These are phyloP conservation scores for Schoenoplectus tabernaemontani DNA, from an alignment of 202 grass and related monocot species.

Conservation along the genomic window DNA sequence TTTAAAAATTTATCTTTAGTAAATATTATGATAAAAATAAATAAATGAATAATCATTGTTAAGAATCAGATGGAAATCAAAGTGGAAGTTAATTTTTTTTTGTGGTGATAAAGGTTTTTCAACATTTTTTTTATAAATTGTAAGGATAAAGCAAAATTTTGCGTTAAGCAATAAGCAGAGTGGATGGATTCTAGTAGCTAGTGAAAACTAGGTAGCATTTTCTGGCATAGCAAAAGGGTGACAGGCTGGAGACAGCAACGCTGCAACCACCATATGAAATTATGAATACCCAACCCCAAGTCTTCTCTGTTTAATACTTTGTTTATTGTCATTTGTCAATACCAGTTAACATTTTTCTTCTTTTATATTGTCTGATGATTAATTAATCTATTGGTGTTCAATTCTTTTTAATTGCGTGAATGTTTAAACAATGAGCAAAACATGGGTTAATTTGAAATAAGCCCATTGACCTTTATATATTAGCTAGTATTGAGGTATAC, in stretches of 20 bases:
- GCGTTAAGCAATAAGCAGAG: neutral
- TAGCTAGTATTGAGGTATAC: no score
- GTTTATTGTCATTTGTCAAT: neutral
- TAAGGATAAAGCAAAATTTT: neutral
- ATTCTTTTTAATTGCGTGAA: neutral
- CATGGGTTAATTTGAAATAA: neutral
- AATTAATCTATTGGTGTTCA: neutral
- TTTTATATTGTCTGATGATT: neutral
- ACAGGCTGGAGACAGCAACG: constrained; percentile 10
- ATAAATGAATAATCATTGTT: no score
- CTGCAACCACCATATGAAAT: neutral
- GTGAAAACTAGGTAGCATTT: neutral
- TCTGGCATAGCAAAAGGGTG: neutral
- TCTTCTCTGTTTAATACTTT: constrained; percentile 14
- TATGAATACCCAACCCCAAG: neutral
- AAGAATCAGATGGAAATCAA: neutral
- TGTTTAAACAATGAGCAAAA: constrained; percentile 3
- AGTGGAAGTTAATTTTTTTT: neutral
- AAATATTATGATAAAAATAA: no score
- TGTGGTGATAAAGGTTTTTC: neutral
- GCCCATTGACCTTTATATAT: neutral
- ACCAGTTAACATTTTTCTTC: neutral
- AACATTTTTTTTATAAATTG: neutral
- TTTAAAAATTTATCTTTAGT: neutral
- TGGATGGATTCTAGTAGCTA: neutral